phyloP scores from a whole-genome alignment of 2,329 filamentous ascomycete species.

The Aureobasidium sp. region DNA sequence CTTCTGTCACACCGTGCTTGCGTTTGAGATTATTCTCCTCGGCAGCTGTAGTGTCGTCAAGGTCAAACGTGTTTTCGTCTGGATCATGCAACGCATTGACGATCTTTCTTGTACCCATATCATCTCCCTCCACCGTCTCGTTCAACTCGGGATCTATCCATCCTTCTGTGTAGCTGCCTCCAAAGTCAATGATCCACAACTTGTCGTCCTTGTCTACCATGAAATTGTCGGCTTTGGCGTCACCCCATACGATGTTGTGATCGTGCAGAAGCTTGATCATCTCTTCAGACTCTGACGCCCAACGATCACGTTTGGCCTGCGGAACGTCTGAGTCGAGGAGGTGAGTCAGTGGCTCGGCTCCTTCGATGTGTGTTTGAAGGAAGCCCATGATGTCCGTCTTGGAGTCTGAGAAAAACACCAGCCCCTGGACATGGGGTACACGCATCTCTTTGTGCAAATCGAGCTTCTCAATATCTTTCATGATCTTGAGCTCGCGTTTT shows the following conservation, averaged over 20 bases:
- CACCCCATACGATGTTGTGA: constrained; percentile 32
- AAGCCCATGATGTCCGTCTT: constrained; percentile 28
- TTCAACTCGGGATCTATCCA: constrained; percentile 5
- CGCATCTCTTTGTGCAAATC: constrained; percentile 26
- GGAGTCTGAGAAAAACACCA: constrained; percentile 22
- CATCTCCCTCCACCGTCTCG: constrained; percentile 9
- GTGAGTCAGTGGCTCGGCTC: constrained; percentile 27
- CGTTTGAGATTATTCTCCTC: constrained; percentile 1
- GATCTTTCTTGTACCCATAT: constrained; percentile 26
- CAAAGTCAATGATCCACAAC: constrained; percentile 12
- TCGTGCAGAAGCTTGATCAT: constrained; percentile 22
- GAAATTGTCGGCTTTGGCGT: constrained; percentile 37
- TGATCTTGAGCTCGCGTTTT: constrained; percentile 29
- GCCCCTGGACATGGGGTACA: constrained; percentile 26
- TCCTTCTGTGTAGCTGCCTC: constrained; percentile 4
- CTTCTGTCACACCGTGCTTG: not conserved
- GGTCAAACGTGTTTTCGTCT: constrained; percentile 21
- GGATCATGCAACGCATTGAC: constrained; percentile 27
- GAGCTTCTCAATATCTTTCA: constrained; percentile 25
- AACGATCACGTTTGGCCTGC: constrained; percentile 26
- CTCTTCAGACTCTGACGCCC: constrained; percentile 25
- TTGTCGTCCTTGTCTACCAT: constrained; percentile 23
- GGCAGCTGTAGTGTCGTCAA: constrained; percentile 17
- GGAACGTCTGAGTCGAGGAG: constrained; percentile 27
- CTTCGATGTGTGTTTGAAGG: constrained; percentile 27